Evolutionary conservation across 768 basidiomycete species (phyloP).

Genomic region (Cystobasidiopsis lactophilus): DNA sequence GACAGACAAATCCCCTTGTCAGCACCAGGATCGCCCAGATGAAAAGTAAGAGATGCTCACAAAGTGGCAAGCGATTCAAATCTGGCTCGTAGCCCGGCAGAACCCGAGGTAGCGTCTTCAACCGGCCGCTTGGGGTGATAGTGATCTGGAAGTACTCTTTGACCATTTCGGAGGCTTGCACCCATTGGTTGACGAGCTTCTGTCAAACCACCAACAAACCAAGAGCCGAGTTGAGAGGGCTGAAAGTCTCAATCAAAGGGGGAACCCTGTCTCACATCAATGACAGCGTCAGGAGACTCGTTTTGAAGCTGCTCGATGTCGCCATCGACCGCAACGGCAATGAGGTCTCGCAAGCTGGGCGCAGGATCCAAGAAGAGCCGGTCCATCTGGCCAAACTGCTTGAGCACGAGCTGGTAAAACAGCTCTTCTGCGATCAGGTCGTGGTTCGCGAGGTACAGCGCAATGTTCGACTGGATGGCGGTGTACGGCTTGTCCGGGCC

Average conservation of each 20-base stretch:
- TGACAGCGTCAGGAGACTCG: no score
- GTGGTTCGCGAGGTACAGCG: slow-evolving; percentile 75
- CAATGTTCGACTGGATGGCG: slow-evolving; percentile 65
- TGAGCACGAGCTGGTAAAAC: slow-evolving; percentile 77
- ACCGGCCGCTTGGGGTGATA: slow-evolving; percentile 38
- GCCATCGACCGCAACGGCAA: slow-evolving; percentile 57
- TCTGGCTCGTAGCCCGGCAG: slow-evolving; percentile 75
- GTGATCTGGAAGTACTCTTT: slow-evolving; percentile 69
- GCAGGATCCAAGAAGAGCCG: slow-evolving; percentile 62
- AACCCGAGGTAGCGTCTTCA: slow-evolving; percentile 62
- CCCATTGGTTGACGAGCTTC: slow-evolving; percentile 15
- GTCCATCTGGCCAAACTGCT: slow-evolving; percentile 69
- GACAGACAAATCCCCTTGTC: neutral
- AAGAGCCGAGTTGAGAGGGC: no score
- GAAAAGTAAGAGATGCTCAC: slow-evolving; percentile 28
- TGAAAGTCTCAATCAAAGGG: no score
- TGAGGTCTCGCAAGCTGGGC: slow-evolving; percentile 43
- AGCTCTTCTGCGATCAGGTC: slow-evolving; percentile 71
- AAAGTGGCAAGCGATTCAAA: slow-evolving; percentile 65
- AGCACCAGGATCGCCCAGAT: no score
- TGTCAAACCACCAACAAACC: slow-evolving; percentile 10
- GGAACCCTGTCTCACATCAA: no score
- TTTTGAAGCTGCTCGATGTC: slow-evolving; percentile 22
- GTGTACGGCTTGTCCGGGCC: slow-evolving; percentile 52
- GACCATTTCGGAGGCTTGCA: slow-evolving; percentile 48